A percentile compares a stretch with the other conserved stretches of the same genome.
Conservation (phyloP, 306 rosid genomes). For the Alnus rubra region DNA sequence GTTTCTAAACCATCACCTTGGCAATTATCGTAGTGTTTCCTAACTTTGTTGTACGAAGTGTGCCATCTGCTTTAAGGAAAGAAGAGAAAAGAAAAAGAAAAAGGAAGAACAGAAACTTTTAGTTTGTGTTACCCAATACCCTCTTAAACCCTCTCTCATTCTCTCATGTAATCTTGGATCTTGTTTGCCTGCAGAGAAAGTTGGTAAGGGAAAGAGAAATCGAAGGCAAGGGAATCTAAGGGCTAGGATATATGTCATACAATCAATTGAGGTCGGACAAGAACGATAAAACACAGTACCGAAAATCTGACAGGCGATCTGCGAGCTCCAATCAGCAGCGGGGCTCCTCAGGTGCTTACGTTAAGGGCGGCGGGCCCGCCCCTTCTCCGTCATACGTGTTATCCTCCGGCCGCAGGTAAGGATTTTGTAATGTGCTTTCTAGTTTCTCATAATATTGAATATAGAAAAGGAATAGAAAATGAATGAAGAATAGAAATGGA, state of each 20-base stretch:
- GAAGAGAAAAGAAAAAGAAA: no score
- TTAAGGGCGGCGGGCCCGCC: slow-evolving; percentile 72
- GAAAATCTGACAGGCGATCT: slow-evolving; percentile 66
- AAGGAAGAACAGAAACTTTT: no score
- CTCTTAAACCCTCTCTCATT: neutral
- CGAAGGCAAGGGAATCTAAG: slow-evolving; percentile 43
- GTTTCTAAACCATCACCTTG: no score
- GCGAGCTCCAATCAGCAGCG: slow-evolving; percentile 77
- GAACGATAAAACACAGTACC: slow-evolving; percentile 62
- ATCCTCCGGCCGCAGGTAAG: slow-evolving; percentile 58
- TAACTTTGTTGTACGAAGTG: no score
- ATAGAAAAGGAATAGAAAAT: no score
- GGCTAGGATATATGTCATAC: slow-evolving; percentile 91
- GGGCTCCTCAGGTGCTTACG: slow-evolving; percentile 50
- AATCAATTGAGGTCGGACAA: slow-evolving; percentile 91
- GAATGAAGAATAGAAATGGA: no score
- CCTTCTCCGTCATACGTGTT: slow-evolving; percentile 54
- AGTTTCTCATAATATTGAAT: no score
- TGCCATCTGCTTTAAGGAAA: no score
- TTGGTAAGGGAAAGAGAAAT: slow-evolving; percentile 2
- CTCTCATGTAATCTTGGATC: neutral
- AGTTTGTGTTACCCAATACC: neutral
- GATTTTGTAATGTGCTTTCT: neutral
- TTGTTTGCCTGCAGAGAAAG: slow-evolving; percentile 47
- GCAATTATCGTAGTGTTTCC: no score